Base-by-base conservation (phyloP, 208 protist species). In the Crithidia sp. region DNA sequence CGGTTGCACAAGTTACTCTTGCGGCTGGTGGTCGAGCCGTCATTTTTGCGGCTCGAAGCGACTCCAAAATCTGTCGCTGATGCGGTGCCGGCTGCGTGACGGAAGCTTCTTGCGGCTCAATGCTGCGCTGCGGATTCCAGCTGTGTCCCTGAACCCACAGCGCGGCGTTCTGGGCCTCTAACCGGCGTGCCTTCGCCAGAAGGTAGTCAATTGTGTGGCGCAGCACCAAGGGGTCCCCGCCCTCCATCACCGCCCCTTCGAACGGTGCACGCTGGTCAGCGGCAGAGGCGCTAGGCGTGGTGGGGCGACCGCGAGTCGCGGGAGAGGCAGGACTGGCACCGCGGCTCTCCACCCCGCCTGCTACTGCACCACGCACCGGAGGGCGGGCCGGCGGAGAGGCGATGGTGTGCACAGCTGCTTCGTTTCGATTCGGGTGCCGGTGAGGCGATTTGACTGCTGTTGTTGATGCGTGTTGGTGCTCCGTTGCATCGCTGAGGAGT, bases 71-170 rank as follows among this genome's bases (percentile, higher is more conserved):
- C 28, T 28, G 28, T 28, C 28, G 28, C 28, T 28, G 28, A 28
- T 28, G 28, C 28, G 28, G 28, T 28, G 28, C 28, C 28, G 28
- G 28, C 28, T 28, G 28, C 1, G 28, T 28, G 28, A 28, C 28
- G 28, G 28, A 28, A 28, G 28, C 28, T 28, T 28, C 28, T 28
- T 28, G 28, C 1, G 28, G 28, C 28, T 28, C 28, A 28, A 28
- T 12, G 9, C 12, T 17, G 5, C 74, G 50, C 6, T 71, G 67
- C 52, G 74, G 74, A 45, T 73, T 60, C 74, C 74, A 79, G 56
- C 61, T 79, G 67, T 79, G 74, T 9, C 52, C 55, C 62, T 79
- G 74, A 52, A 36, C 17, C 76, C 76, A 81, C 36, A 81, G 43
- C 28, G 12, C 37, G n/a, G 53, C 56, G 36, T 77, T 81, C 16